These are phyloP conservation scores for Skeletonema marinoi DNA, from an alignment of 108 stramenopile species.

Conservation along the genomic window DNA sequence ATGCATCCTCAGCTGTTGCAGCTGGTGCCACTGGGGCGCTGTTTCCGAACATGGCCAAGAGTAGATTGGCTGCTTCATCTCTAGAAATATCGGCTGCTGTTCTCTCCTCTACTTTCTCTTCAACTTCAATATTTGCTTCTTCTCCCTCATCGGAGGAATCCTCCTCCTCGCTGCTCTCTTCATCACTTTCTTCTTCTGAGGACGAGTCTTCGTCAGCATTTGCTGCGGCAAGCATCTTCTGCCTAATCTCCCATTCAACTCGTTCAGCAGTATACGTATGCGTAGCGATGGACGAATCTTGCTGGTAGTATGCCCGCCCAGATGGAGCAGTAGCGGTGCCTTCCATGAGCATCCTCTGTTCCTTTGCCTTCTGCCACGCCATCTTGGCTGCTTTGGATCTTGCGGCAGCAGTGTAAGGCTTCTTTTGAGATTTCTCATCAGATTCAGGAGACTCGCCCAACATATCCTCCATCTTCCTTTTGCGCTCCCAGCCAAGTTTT, in stretches of 20 bases:
- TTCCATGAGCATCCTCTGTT: background rate
- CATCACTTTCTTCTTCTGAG: background rate
- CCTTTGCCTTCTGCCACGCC: background rate
- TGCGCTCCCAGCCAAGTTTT: background rate
- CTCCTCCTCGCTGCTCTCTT: background rate
- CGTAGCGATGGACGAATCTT: background rate
- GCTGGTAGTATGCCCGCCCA: background rate
- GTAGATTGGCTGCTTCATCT: constrained; percentile 2
- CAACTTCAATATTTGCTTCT: background rate
- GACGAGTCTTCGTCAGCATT: background rate
- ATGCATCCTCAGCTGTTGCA: background rate
- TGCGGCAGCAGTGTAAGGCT: background rate
- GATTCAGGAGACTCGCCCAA: background rate
- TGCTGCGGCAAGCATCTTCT: background rate
- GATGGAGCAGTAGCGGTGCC: background rate
- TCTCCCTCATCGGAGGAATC: background rate
- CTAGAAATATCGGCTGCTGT: background rate
- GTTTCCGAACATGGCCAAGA: background rate
- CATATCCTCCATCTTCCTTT: background rate
- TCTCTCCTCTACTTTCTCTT: background rate
- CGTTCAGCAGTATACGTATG: background rate
- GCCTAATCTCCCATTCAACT: constrained; percentile 3
- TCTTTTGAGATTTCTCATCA: background rate
- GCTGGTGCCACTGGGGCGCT: background rate
- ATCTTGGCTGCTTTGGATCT: background rate